Conservation (phyloP, 768 basidiomycete species). For the Mycena amicta region DNA sequence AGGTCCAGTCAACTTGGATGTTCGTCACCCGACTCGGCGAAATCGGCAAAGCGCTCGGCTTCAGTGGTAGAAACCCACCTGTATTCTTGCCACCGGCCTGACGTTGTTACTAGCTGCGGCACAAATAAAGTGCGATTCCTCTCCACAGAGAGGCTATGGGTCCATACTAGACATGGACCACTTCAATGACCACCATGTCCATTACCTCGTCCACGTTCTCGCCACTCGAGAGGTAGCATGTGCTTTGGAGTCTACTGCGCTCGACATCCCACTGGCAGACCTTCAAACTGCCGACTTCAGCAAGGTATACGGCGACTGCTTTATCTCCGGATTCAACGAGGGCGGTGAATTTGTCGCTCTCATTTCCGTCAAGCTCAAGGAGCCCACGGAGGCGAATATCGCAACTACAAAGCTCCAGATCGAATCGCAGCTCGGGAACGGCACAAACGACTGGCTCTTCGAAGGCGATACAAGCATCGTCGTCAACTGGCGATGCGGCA, state of each 20-base stretch:
- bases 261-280: no score
- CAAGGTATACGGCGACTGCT: background rate
- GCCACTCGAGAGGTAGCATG: background rate
- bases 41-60: background rate
- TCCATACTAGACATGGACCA: background rate
- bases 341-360: background rate
- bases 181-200: background rate
- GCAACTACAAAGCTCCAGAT: background rate
- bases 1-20: background rate
- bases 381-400: background rate
- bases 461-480: background rate
- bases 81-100: background rate
- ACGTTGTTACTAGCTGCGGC: background rate
- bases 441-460: background rate
- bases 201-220: background rate
- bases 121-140: background rate
- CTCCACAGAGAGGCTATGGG: background rate
- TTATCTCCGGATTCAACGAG: background rate
- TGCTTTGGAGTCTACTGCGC: no score
- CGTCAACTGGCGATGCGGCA: background rate
- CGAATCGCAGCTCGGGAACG: background rate
- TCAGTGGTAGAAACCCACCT: background rate
- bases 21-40: background rate
- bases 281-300: no score
- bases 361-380: background rate